These are phyloP conservation scores for Suillus subalutaceus DNA, from an alignment of 768 basidiomycete species.

Conservation along the genomic window DNA sequence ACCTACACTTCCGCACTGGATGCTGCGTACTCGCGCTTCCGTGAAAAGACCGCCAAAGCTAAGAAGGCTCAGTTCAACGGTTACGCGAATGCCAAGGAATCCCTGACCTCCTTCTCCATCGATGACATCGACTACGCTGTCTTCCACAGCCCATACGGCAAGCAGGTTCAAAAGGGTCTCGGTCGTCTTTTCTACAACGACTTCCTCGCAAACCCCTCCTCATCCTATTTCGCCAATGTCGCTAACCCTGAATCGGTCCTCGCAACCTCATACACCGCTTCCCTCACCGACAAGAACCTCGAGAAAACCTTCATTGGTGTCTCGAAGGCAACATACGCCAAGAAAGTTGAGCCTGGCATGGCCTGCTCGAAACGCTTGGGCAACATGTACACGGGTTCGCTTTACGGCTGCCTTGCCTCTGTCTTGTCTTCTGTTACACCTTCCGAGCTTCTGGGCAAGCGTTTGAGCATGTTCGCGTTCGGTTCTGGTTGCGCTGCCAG, in stretches of 20 bases:
- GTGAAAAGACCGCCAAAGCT: constrained; percentile 74
- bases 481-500: constrained; percentile 94
- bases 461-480: constrained; percentile 94
- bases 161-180: constrained; percentile 97
- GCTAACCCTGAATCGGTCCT: constrained; percentile 74
- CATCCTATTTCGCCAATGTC: constrained; percentile 69
- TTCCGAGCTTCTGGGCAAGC: constrained; percentile 73
- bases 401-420: constrained; percentile 93
- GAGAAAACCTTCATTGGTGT: constrained; percentile 92
- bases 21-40: constrained; percentile 82
- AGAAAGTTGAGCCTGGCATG: constrained; percentile 81
- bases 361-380: constrained; percentile 88
- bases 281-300: constrained; percentile 90
- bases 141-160: constrained; percentile 98
- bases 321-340: constrained; percentile 73
- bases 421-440: constrained; percentile 77
- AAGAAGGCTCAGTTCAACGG: constrained; percentile 50
- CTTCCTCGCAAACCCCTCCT: constrained; percentile 78
- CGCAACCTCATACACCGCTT: constrained; percentile 64
- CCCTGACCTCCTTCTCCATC: constrained; percentile 66
- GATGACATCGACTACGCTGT: constrained; percentile 89
- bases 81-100: constrained; percentile 36
- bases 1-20: constrained; percentile 96
- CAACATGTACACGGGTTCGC: constrained; percentile 98
- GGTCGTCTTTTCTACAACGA: constrained; percentile 92